phyloP scores from a whole-genome alignment of 495 filamentous ascomycete genomes.

The Tuber aestivum region DNA sequence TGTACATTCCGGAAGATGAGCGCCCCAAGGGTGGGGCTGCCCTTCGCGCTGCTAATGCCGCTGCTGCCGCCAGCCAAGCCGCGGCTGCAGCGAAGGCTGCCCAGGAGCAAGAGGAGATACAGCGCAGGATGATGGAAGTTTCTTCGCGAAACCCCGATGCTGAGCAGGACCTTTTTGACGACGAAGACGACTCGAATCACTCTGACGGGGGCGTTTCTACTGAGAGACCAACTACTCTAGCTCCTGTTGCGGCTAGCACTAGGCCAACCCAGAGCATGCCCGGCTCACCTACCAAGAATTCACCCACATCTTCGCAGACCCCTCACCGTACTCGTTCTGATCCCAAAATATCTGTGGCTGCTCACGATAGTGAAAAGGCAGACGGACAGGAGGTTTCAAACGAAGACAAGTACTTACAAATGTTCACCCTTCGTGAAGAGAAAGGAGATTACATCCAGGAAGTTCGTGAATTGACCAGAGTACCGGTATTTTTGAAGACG shows the following conservation, averaged over 20 bases:
- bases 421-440: slow-evolving; percentile 86
- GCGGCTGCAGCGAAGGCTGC: slow-evolving; percentile 71
- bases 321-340: slow-evolving; percentile 89
- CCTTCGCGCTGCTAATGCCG: slow-evolving; percentile 63
- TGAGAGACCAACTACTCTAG: slow-evolving; percentile 27
- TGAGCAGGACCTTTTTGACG: slow-evolving; percentile 87
- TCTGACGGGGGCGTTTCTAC: slow-evolving; percentile 43
- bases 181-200: slow-evolving; percentile 80
- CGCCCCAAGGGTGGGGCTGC: slow-evolving; percentile 71
- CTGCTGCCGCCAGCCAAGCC: slow-evolving; percentile 68
- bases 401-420: slow-evolving; percentile 91
- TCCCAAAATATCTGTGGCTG: slow-evolving; percentile 73
- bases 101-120: slow-evolving; percentile 77
- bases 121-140: slow-evolving; percentile 85
- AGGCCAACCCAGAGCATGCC: slow-evolving; percentile 94
- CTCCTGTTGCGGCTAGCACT: slow-evolving; percentile 31
- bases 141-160: slow-evolving; percentile 84
- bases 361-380: slow-evolving; percentile 66
- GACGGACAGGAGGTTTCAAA: slow-evolving; percentile 55
- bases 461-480: slow-evolving; percentile 92
- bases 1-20: slow-evolving; percentile 95
- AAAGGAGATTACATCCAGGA: slow-evolving; percentile 96
- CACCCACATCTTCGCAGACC: slow-evolving; percentile 57
- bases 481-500: slow-evolving; percentile 95
- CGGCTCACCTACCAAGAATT: slow-evolving; percentile 77